A percentile compares a stretch with the other conserved stretches of the same genome.
Evolutionary conservation across 23 red algal species (phyloP).

Genomic region (Gracilaria vermiculophylla): DNA sequence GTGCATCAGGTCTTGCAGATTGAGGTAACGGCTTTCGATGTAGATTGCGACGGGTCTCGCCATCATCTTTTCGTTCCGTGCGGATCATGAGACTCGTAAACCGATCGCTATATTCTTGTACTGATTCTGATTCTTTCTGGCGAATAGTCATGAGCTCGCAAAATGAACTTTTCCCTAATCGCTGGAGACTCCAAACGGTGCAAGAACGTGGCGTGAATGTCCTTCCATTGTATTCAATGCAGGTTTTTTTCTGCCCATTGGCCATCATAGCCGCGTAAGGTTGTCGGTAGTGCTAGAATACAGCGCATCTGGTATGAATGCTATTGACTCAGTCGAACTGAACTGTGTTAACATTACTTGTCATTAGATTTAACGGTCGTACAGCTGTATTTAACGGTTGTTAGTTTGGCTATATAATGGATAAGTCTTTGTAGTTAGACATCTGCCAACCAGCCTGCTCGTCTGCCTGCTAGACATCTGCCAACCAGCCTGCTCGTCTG

Average conservation of each 20-base stretch:
- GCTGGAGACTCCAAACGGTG: constrained; percentile 10
- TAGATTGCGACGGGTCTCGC: constrained; percentile 12
- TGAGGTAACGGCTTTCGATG: neutral
- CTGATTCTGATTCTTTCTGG: neutral
- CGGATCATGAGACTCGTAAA: constrained; percentile 6
- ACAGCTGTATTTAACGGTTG: no score
- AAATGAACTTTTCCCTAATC: constrained; percentile 10
- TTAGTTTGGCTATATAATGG: no score
- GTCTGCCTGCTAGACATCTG: no score
- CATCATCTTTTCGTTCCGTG: neutral
- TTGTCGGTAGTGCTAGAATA: neutral
- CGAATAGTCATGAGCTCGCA: constrained; percentile 5
- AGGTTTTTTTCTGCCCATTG: constrained; percentile 26
- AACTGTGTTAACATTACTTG: no score
- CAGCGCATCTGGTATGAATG: no score
- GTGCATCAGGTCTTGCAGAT: constrained; percentile 18
- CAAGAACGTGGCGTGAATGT: neutral
- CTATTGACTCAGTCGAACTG: no score
- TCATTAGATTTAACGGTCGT: no score
- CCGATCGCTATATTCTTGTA: constrained; percentile 26
- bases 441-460: no score
- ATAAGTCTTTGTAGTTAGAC: no score
- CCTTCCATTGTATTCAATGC: neutral
- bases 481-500: no score
- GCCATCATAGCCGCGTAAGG: neutral